Conservation (phyloP, 805 yeast genomes). For the Ogataea neopini region DNA sequence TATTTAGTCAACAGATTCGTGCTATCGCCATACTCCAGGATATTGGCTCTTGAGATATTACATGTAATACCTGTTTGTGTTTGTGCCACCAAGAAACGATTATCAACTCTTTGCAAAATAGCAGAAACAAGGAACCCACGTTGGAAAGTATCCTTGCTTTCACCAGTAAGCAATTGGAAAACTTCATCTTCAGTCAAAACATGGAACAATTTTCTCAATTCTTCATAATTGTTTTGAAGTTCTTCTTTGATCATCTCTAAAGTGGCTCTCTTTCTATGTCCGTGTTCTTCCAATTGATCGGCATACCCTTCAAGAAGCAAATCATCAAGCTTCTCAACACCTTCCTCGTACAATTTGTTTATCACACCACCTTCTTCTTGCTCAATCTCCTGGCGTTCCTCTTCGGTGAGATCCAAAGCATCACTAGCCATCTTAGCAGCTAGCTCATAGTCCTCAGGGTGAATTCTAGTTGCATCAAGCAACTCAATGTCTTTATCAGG, state of each 20-base stretch:
- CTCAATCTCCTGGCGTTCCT: conserved; percentile 74
- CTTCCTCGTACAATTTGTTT: conserved; percentile 68
- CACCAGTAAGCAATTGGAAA: conserved; percentile 89
- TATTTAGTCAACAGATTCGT: conserved; percentile 41
- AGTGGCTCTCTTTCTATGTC: conserved; percentile 74
- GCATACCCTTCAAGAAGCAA: conserved; percentile 90
- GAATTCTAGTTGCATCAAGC: conserved; percentile 93
- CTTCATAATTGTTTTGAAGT: conserved; percentile 83
- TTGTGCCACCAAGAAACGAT: conserved; percentile 38
- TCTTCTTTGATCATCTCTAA: conserved; percentile 84
- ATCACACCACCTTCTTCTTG: conserved; percentile 78
- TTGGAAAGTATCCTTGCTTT: conserved; percentile 65
- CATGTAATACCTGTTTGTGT: conserved; percentile 58
- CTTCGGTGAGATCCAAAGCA: conserved; percentile 94
- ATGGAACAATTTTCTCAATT: conserved; percentile 74
- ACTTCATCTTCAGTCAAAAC: conserved; percentile 66
- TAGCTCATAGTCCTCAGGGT: conserved; percentile 95
- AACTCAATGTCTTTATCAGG: conserved; percentile 68
- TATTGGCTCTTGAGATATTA: conserved; percentile 33
- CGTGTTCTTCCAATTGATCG: conserved; percentile 78
- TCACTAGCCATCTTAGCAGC: conserved; percentile 98
- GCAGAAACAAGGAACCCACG: conserved; percentile 77
- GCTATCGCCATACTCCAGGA: conserved; percentile 49
- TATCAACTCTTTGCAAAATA: conserved; percentile 61
- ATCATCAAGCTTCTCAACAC: conserved; percentile 76